Evolutionary conservation across 768 basidiomycete genomes (phyloP), one percentile per base, ranked within the genome.

Genomic region (Boletus rubroflammeus): DNA sequence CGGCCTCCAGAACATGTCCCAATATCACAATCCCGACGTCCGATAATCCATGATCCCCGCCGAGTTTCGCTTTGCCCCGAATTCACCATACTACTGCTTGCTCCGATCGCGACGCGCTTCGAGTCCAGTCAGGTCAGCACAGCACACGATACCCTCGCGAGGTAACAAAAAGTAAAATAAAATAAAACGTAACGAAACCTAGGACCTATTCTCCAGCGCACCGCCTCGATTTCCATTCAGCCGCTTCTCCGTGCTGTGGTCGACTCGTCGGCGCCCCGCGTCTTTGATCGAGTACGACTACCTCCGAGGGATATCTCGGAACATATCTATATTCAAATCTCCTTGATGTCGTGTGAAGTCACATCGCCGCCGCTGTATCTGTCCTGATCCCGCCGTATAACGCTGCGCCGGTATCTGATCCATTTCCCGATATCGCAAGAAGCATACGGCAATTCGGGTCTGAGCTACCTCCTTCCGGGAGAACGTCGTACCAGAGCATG

Each of bases 351-450:
- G 26, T 36, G 51, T 41, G 45, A 35, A 28, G 17, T 8, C 14
- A 11, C 54, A 51, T 58, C 51, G 19, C 61, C 51, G 53, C 48
- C 62, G 51, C 61, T 36, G n/a, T 36, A 50, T 39, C 26, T 46
- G 31, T 31, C 49, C 39, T 42, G 52, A 32, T 56, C 35, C 42
- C 34, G 31, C 36, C n/a, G 10, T 32, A 6, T 41, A 31, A n/a
- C 40, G 50, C 32, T 49, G 36, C 44, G 3, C 44, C 41, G 43
- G 14, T 8, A 6, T 53, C 55, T 47, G 56, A 48, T 36, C 49
- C 47, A 44, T 31, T 34, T 3, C 34, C 31, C 52, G 40, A 23
- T 48, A 40, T 15, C 15, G 47, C 51, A 44, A 29, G 14, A 23
- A 44, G 3, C 39, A 39, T 35, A 25, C 36, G 26, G 52, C 23